Percentiles rank a stretch among this genome's conserved stretches.
Evolutionary conservation across 1,139 yeast genomes (phyloP).

Genomic region (Geotrichum phurueaensis): DNA sequence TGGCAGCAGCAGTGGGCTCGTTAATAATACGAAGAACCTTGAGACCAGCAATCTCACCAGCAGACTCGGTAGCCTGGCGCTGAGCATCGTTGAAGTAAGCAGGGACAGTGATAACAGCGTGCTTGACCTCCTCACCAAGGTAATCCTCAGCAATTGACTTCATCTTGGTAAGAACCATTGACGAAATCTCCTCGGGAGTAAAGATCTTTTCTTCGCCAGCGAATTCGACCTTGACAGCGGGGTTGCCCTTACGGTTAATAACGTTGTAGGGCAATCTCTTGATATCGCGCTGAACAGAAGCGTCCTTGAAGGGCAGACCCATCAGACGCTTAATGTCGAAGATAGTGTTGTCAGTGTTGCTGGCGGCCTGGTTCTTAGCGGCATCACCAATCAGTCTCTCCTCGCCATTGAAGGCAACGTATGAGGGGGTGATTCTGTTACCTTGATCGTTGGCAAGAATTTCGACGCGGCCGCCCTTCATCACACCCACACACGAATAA

Average conservation of each 20-base stretch:
- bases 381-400: slow-evolving; percentile 99
- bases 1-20: slow-evolving; percentile 98
- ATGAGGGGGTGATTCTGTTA: slow-evolving; percentile 98
- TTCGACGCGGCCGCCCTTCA: slow-evolving; percentile 88
- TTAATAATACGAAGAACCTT: slow-evolving; percentile 93
- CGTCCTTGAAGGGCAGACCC: slow-evolving; percentile 90
- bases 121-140: slow-evolving; percentile 88
- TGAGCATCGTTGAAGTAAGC: slow-evolving; percentile 97
- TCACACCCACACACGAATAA: slow-evolving; percentile 90
- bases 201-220: slow-evolving; percentile 86
- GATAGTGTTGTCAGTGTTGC: slow-evolving; percentile 93
- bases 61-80: slow-evolving; percentile 98
- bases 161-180: slow-evolving; percentile 96
- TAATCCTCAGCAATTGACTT: slow-evolving; percentile 96
- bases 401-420: slow-evolving; percentile 95
- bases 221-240: slow-evolving; percentile 82
- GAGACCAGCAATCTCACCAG: slow-evolving; percentile 96
- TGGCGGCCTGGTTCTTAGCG: slow-evolving; percentile 98
- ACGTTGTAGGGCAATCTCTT: slow-evolving; percentile 98
- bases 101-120: slow-evolving; percentile 94
- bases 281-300: slow-evolving; percentile 89
- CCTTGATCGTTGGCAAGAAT: slow-evolving; percentile 96
- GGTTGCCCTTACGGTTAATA: slow-evolving; percentile 74
- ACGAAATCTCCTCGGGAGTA: slow-evolving; percentile 96
- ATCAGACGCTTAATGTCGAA: slow-evolving; percentile 97